Conservation (phyloP, 164 flowering plant species). For the Warburgia ugandensis region DNA sequence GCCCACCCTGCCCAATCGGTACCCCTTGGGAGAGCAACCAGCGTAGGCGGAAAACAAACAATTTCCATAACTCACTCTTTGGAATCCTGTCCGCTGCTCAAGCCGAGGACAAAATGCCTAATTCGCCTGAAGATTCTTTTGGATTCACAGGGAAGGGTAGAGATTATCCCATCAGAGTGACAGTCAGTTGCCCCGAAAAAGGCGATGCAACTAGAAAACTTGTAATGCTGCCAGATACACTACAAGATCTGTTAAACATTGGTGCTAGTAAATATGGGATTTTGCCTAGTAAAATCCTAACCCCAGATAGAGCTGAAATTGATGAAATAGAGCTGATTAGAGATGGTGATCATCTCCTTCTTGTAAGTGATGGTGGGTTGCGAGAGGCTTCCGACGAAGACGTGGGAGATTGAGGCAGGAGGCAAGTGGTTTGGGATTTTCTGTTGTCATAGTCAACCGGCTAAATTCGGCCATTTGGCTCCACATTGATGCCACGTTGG, state of each 20-base stretch:
- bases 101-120: conserved; percentile 21
- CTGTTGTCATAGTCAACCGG: too few relatives aligned
- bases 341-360: conserved; percentile 75
- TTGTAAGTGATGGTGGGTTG: conserved; percentile 26
- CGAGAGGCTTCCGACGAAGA: background rate
- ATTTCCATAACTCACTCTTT: conserved; percentile 71
- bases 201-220: conserved; percentile 45
- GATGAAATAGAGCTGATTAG: conserved; percentile 61
- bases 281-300: conserved; percentile 33
- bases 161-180: conserved; percentile 36
- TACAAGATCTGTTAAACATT: conserved; percentile 44
- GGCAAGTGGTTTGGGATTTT: too few relatives aligned
- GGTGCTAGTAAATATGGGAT: conserved; percentile 52
- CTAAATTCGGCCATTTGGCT: too few relatives aligned
- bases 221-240: conserved; percentile 46
- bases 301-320: conserved; percentile 49
- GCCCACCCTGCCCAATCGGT: conserved; percentile 6
- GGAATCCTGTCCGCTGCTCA: conserved; percentile 70
- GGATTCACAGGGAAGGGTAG: background rate
- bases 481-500: too few relatives aligned
- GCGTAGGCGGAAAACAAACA: conserved; percentile 43
- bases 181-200: conserved; percentile 48
- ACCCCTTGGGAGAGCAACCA: conserved; percentile 23
- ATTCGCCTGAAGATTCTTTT: conserved; percentile 10
- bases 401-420: background rate